phyloP scores from a whole-genome alignment of 176 grass and related monocot species.

The Phoenix dactylifera region DNA sequence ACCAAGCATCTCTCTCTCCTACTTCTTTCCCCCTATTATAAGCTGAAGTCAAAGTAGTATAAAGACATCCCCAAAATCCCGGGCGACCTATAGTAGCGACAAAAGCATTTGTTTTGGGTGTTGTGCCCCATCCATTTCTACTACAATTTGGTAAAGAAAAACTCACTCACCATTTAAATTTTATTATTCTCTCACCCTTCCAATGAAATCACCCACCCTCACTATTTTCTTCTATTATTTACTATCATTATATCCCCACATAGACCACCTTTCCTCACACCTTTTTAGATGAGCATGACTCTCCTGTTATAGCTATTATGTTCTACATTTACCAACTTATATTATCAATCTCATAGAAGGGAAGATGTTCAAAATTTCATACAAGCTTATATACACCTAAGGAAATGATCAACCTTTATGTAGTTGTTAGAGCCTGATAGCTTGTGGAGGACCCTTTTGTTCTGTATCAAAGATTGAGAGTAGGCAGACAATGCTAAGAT shows the following conservation, averaged over 20 bases:
- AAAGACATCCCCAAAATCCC: constrained; percentile 51
- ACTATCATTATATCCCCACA: too few relatives aligned
- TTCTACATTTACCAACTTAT: too few relatives aligned
- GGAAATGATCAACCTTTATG: too few relatives aligned
- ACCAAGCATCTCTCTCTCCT: neutral
- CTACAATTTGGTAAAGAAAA: constrained; percentile 15
- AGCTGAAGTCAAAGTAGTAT: constrained; percentile 40
- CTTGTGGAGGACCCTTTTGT: too few relatives aligned
- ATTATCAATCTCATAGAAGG: too few relatives aligned
- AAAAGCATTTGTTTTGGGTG: constrained; percentile 34
- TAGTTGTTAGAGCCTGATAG: too few relatives aligned
- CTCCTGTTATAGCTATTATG: neutral
- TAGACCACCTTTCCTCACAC: constrained; percentile 18
- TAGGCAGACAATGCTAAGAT: constrained; percentile 2
- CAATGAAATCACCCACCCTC: neutral
- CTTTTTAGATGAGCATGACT: constrained; percentile 29
- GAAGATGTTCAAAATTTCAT: too few relatives aligned
- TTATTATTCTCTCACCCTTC: constrained; percentile 2
- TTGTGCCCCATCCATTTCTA: constrained; percentile 20
- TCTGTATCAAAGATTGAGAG: neutral
- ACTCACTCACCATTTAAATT: neutral
- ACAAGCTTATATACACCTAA: too few relatives aligned
- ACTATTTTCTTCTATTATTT: too few relatives aligned
- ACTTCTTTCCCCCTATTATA: constrained; percentile 15
- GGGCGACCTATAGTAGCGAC: constrained; percentile 39